phyloP scores from a whole-genome alignment of 331 rosid species.

The Malus hybrid region DNA sequence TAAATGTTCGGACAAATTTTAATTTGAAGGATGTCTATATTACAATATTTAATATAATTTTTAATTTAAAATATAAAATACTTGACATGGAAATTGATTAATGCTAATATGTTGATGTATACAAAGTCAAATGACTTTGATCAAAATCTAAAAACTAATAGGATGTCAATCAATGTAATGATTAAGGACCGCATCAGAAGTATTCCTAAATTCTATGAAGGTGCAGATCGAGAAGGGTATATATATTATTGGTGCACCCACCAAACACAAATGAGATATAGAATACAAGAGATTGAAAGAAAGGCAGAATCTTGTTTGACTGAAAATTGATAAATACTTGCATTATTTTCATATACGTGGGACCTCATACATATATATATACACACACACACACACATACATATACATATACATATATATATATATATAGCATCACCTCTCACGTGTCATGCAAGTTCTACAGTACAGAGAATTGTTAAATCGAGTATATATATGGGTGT shows the following conservation, averaged over 20 bases:
- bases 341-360: background rate
- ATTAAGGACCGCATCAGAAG: no score
- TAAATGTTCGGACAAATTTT: no score
- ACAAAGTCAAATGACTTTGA: no score
- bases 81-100: no score
- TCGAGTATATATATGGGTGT: background rate
- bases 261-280: slow-evolving; percentile 8
- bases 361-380: background rate
- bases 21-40: no score
- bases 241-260: slow-evolving; percentile 1
- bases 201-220: background rate
- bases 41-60: no score
- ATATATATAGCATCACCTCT: background rate
- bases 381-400: rapidly evolving
- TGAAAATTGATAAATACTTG: background rate
- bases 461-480: background rate
- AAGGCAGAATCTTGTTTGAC: slow-evolving; percentile 10
- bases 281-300: slow-evolving; percentile 6
- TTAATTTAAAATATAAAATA: no score
- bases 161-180: no score
- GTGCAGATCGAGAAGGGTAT: background rate
- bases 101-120: no score
- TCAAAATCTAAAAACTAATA: no score
- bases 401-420: background rate
- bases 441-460: slow-evolving; percentile 7